Base-by-base conservation (phyloP, 176 grass and related monocot genomes). In the Paspalum vaginatum region DNA sequence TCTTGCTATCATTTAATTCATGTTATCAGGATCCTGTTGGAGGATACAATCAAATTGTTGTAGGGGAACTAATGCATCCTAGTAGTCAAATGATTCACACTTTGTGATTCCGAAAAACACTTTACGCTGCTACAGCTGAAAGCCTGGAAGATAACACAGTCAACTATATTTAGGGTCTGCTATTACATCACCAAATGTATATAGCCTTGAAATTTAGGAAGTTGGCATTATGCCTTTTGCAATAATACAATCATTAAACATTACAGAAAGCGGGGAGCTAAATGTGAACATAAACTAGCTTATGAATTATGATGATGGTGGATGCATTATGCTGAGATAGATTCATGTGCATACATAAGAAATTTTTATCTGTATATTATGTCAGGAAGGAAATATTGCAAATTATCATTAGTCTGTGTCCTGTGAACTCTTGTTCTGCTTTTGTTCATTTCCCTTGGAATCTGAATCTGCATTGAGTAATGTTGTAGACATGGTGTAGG, bases 1-100 rank as follows among this genome's bases (percentile, higher is more conserved):
- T 44, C 41, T 54, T n/a, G 7, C 15, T 75, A 45, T 54, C n/a
- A 54, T 83, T 79, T 72, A 11, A 8, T 72, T 52, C 41, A 6
- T 79, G n/a, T 14, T 38, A 43, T 47, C 11, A 37, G 22, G 47
- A 62, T 15, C 37, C 37, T 78, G 53, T 51, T 68, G 13, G 12
- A 67, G 48, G 42, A 43, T 85, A n/a, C 21, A 51, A 40, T 11
- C 37, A 74, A 74, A 65, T 44, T 75, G 3, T 18, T 51, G n/a
- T 14, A 20, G 1, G 14, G 11, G 26, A 50, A 22, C 56, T 61
- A 42, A 18, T 62, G 44, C 46, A 37, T 46, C 24, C 5, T 39
- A 27, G 7, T 20, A 47, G 18, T 41, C n/a, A 45, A 75, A 75
- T 57, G 14, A 11, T 9, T 17, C 40, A 59, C 62, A 16, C 49